These are phyloP conservation scores for Penicilliopsis zonata DNA, from an alignment of 495 filamentous ascomycete genomes.

Conservation along the genomic window DNA sequence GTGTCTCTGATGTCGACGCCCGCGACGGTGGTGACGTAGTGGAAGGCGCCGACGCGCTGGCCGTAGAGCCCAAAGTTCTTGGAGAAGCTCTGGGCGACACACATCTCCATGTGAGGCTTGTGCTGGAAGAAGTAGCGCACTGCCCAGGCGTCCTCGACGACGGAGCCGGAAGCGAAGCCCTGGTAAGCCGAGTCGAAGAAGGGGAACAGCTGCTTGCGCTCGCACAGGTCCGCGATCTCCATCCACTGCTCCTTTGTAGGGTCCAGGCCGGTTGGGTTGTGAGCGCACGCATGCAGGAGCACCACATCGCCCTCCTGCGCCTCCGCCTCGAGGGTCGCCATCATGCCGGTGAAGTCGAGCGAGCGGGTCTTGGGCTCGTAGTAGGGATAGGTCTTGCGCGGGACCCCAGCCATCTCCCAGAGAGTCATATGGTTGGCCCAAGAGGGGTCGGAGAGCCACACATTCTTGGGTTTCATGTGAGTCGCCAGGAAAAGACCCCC, in stretches of 20 bases:
- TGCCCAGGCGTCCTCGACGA: conserved; percentile 41
- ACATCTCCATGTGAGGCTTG: conserved; percentile 38
- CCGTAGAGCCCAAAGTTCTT: conserved; percentile 48
- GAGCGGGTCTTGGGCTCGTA: conserved; percentile 31
- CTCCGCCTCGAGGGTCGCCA: conserved; percentile 28
- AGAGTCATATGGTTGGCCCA: conserved; percentile 40
- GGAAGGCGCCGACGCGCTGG: conserved; percentile 38
- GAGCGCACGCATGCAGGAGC: conserved; percentile 41
- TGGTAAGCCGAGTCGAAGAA: conserved; percentile 47
- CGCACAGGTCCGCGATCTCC: conserved; percentile 35
- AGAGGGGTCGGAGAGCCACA: conserved; percentile 37
- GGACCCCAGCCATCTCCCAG: conserved; percentile 31
- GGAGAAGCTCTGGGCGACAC: conserved; percentile 40
- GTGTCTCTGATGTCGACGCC: conserved; percentile 21
- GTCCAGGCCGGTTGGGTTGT: conserved; percentile 45
- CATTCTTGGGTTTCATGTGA: conserved; percentile 31
- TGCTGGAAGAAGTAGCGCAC: conserved; percentile 40
- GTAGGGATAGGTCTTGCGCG: conserved; percentile 37
- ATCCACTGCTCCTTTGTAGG: conserved; percentile 42
- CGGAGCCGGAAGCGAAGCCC: conserved; percentile 42
- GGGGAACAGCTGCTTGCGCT: conserved; percentile 39
- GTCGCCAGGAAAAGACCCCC: conserved; percentile 72
- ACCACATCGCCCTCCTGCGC: conserved; percentile 32
- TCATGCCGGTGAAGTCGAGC: conserved; percentile 37
- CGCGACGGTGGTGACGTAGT: conserved; percentile 27